These are phyloP conservation scores for Mariannaea elegans DNA, from an alignment of 2,329 filamentous ascomycete species.

Conservation along the genomic window DNA sequence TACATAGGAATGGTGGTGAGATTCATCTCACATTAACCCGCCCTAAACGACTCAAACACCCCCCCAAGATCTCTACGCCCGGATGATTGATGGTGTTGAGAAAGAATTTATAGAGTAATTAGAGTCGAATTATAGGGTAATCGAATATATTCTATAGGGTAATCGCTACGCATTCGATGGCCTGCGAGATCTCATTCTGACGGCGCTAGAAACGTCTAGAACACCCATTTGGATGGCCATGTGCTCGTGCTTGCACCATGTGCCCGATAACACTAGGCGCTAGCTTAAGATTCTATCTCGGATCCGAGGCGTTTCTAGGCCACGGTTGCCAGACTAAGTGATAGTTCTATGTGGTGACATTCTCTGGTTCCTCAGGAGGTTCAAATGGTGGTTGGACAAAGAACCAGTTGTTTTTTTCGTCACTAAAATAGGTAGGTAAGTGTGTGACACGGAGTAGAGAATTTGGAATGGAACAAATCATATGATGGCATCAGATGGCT, in stretches of 20 bases:
- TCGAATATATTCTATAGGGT: conserved; percentile 16
- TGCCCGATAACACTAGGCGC: neutral
- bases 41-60: neutral
- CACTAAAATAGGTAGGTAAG: neutral
- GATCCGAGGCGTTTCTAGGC: no score
- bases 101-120: conserved; percentile 1
- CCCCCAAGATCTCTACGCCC: neutral
- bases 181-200: neutral
- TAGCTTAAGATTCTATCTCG: neutral
- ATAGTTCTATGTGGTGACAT: no score
- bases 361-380: no score
- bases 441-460: neutral
- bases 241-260: neutral
- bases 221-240: neutral
- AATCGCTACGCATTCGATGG: conserved; percentile 9
- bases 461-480: neutral
- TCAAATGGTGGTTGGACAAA: no score
- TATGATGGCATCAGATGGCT: neutral
- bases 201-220: neutral
- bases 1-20: no score
- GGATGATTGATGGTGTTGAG: neutral
- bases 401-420: neutral
- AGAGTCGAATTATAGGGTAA: conserved; percentile 14
- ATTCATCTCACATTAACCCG: no score
- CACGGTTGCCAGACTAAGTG: no score